A percentile compares a stretch with the other conserved stretches of the same genome.
Conservation (phyloP, 2,329 filamentous ascomycete species). For the Fusarium pseudoanthophilum region DNA sequence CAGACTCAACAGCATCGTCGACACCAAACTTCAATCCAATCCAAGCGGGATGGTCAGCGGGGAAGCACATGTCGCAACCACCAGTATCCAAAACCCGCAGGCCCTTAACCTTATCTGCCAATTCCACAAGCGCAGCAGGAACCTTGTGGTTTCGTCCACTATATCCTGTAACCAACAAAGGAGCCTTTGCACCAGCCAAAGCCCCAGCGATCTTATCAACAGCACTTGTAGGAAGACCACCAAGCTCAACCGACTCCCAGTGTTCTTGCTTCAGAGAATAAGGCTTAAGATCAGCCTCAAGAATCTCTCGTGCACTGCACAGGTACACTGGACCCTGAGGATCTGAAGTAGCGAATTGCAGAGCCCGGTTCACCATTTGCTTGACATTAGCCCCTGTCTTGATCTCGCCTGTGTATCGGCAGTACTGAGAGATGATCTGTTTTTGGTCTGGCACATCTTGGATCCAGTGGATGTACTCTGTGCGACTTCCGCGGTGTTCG, state of each 20-base stretch:
- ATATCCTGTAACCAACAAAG: slow-evolving; percentile 78
- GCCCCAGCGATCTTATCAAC: slow-evolving; percentile 70
- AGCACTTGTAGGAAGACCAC: slow-evolving; percentile 64
- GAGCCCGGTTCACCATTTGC: slow-evolving; percentile 85
- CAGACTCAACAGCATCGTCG: slow-evolving; percentile 77
- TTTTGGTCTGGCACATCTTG: slow-evolving; percentile 87
- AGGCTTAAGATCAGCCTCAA: slow-evolving; percentile 84
- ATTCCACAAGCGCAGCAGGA: slow-evolving; percentile 69
- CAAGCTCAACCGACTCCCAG: slow-evolving; percentile 77
- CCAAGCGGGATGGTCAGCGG: slow-evolving; percentile 74
- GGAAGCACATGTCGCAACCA: slow-evolving; percentile 85
- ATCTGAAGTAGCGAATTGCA: slow-evolving; percentile 82
- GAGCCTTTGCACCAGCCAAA: slow-evolving; percentile 71
- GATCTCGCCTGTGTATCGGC: slow-evolving; percentile 83
- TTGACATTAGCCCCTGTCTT: slow-evolving; percentile 88
- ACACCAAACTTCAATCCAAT: slow-evolving; percentile 78
- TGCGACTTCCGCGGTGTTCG: slow-evolving; percentile 79
- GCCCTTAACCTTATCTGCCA: slow-evolving; percentile 75
- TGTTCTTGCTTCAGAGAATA: slow-evolving; percentile 74
- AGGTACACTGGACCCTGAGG: slow-evolving; percentile 86
- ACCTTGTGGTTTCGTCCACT: slow-evolving; percentile 74
- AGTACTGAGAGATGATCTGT: slow-evolving; percentile 85
- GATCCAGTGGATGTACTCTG: slow-evolving; percentile 89
- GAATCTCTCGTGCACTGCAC: slow-evolving; percentile 80
- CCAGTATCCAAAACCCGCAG: slow-evolving; percentile 79